These are phyloP conservation scores for Tuber melanosporum DNA, from an alignment of 495 filamentous ascomycete species.

Conservation along the genomic window DNA sequence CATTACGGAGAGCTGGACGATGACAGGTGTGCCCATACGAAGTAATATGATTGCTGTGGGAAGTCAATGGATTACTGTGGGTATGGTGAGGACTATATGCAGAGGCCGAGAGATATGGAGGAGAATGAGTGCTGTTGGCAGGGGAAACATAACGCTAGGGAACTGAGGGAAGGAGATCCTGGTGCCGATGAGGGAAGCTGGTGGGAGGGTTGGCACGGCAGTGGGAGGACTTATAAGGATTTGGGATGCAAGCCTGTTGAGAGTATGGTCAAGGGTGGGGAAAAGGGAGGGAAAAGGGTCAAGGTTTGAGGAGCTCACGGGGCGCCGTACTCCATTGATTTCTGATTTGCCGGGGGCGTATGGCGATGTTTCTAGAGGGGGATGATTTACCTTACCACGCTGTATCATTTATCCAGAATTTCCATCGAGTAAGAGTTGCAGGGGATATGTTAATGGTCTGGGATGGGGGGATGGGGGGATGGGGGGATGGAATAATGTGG, in stretches of 20 bases:
- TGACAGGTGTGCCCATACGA: neutral
- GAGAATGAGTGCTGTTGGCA: neutral
- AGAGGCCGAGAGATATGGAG: neutral
- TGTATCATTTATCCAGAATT: neutral
- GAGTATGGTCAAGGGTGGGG: neutral
- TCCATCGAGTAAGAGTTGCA: neutral
- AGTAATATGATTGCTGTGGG: neutral
- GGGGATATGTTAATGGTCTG: neutral
- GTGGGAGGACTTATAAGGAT: neutral
- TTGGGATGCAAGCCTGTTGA: neutral
- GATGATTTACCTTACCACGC: neutral
- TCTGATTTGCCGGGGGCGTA: neutral
- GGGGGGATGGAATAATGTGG: neutral
- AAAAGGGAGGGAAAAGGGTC: neutral
- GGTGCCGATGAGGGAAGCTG: neutral
- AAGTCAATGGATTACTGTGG: neutral
- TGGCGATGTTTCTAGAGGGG: neutral
- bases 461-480: neutral
- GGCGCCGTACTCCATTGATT: neutral
- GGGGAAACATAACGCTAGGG: neutral
- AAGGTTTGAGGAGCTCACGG: neutral
- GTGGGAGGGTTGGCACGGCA: slow-evolving; percentile 13
- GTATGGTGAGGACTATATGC: neutral
- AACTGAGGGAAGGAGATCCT: neutral
- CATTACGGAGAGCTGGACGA: neutral